phyloP scores from a whole-genome alignment of 139 green algal species.

The Chlorella sp. region DNA sequence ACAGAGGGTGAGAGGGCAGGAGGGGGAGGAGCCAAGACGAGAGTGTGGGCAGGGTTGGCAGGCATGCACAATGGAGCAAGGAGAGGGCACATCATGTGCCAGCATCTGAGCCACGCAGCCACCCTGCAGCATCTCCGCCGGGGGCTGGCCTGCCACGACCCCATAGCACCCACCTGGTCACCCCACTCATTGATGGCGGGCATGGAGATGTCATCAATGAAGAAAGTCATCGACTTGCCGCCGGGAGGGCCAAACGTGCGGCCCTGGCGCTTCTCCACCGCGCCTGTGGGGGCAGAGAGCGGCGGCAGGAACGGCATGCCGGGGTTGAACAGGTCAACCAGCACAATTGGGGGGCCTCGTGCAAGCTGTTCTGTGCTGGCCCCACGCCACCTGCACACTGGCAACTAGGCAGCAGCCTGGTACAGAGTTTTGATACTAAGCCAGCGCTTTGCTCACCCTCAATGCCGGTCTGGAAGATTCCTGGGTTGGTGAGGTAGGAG shows the following conservation, averaged over 20 bases:
- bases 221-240: constrained; percentile 89
- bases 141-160: neutral
- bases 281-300: constrained; percentile 20
- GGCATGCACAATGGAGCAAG: neutral
- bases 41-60: neutral
- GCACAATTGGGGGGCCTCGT: no score
- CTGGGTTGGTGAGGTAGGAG: constrained; percentile 89
- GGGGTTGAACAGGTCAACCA: no score
- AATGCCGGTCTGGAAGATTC: constrained; percentile 80
- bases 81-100: neutral
- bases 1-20: neutral
- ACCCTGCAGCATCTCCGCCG: neutral
- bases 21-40: neutral
- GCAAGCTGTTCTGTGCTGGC: no score
- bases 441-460: neutral
- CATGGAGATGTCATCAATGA: constrained; percentile 96
- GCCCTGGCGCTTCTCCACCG: constrained; percentile 94
- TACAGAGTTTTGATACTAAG: no score
- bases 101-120: neutral
- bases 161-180: constrained; percentile 75
- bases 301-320: no score
- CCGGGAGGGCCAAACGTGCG: constrained; percentile 91
- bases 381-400: no score
- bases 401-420: no score
- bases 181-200: constrained; percentile 95